These are phyloP conservation scores for Cyathus striatus DNA, from an alignment of 768 basidiomycete genomes.

Conservation along the genomic window DNA sequence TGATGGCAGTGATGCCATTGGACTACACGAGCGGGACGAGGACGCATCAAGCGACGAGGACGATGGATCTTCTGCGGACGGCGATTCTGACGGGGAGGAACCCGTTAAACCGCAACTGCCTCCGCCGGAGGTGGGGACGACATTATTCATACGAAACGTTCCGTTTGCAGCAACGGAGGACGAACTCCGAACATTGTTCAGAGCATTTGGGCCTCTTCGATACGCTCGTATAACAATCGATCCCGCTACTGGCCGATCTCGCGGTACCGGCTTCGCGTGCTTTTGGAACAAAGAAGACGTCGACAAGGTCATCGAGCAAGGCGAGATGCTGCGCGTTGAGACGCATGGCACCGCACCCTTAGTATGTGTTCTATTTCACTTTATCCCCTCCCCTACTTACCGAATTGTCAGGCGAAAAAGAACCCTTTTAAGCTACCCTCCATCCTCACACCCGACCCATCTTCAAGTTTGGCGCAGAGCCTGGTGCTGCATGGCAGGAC, in stretches of 20 bases:
- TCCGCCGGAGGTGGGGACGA: conserved; percentile 81
- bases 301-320: conserved; percentile 77
- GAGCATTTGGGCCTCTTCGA: conserved; percentile 85
- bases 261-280: conserved; percentile 95
- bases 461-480: conserved; percentile 72
- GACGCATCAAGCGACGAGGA: too few relatives aligned
- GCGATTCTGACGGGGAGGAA: conserved; percentile 23
- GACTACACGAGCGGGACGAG: conserved; percentile 34
- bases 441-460: conserved; percentile 91
- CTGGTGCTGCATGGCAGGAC: conserved; percentile 91
- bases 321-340: conserved; percentile 64
- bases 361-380: conserved; percentile 13
- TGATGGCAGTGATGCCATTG: conserved; percentile 32
- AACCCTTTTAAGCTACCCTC: conserved; percentile 88
- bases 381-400: too few relatives aligned
- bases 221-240: conserved; percentile 93
- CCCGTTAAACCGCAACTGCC: conserved; percentile 68
- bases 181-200: conserved; percentile 87
- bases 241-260: conserved; percentile 72
- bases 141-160: conserved; percentile 91
- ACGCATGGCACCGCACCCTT: conserved; percentile 38
- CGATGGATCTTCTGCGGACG: conserved; percentile 27
- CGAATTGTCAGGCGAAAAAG: conserved; percentile 54
- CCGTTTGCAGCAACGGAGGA: conserved; percentile 92
- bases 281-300: conserved; percentile 95